phyloP scores from a whole-genome alignment of 495 filamentous ascomycete species.

The Tuber borchii region DNA sequence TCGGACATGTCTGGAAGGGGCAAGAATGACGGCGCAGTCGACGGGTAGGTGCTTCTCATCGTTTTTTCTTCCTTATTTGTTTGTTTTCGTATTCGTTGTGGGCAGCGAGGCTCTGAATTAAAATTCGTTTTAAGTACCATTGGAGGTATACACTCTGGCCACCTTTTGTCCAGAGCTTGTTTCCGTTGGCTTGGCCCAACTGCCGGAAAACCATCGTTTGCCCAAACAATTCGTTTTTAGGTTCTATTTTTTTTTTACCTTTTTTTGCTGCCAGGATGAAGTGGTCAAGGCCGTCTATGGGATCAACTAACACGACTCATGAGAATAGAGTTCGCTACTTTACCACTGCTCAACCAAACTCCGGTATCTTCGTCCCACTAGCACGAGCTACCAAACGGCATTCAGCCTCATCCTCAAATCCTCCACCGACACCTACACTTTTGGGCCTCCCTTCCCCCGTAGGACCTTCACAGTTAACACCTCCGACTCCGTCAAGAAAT shows the following conservation, averaged over 20 bases:
- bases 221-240: background rate
- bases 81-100: constrained; percentile 7
- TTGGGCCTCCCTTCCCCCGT: constrained; percentile 30
- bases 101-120: background rate
- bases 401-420: constrained; percentile 55
- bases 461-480: constrained; percentile 18
- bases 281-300: background rate
- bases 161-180: background rate
- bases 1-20: constrained; percentile 71
- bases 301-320: background rate
- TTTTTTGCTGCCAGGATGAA: background rate
- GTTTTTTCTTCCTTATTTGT: constrained; percentile 9
- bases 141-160: background rate
- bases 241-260: background rate
- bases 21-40: constrained; percentile 95
- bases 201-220: background rate
- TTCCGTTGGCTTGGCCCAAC: background rate
- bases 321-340: constrained; percentile 68
- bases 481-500: constrained; percentile 33
- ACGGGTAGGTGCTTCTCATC: constrained; percentile 59
- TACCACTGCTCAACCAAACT: constrained; percentile 63
- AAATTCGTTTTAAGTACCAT: background rate
- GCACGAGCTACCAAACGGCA: constrained; percentile 70
- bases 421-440: constrained; percentile 58
- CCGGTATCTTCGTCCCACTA: constrained; percentile 91